These are phyloP conservation scores for Herpetomonas samuelpessoai DNA, from an alignment of 208 protist genomes.

Conservation along the genomic window DNA sequence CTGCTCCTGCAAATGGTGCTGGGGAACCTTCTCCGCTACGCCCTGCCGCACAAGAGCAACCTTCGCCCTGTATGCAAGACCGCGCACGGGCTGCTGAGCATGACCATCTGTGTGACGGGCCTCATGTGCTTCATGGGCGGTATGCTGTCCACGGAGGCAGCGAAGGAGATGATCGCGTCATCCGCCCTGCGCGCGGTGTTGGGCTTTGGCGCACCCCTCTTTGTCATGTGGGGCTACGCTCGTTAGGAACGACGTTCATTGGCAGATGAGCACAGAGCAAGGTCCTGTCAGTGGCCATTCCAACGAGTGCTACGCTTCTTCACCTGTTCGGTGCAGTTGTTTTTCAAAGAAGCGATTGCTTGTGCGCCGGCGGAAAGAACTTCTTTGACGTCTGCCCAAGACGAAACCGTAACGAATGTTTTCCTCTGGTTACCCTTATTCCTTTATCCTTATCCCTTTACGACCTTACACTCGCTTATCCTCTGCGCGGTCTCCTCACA, in stretches of 20 bases:
- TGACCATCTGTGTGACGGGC: conserved; percentile 19
- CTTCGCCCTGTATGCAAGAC: conserved; percentile 2
- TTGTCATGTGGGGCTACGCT: conserved; percentile 9
- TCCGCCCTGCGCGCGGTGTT: conserved; percentile 9
- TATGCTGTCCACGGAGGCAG: conserved; percentile 22
- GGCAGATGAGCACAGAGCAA: too few species aligned
- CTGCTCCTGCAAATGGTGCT: conserved; percentile 35
- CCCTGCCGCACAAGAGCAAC: conserved; percentile 6
- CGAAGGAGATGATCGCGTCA: conserved; percentile 20
- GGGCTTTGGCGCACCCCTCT: conserved; percentile 3
- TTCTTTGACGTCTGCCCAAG: too few species aligned
- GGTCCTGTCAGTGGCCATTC: too few species aligned
- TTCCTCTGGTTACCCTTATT: too few species aligned
- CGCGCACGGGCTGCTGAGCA: conserved; percentile 20
- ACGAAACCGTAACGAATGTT: too few species aligned
- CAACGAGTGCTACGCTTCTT: too few species aligned
- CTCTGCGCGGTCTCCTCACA: too few species aligned
- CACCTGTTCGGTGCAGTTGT: too few species aligned
- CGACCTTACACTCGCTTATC: too few species aligned
- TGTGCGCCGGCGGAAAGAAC: too few species aligned
- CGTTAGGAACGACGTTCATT: neutral
- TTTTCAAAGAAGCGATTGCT: too few species aligned
- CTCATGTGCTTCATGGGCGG: conserved; percentile 27
- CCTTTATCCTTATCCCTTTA: too few species aligned
- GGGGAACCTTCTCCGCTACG: conserved; percentile 25